Base-by-base conservation (phyloP, 306 rosid species). In the Morella rubra region DNA sequence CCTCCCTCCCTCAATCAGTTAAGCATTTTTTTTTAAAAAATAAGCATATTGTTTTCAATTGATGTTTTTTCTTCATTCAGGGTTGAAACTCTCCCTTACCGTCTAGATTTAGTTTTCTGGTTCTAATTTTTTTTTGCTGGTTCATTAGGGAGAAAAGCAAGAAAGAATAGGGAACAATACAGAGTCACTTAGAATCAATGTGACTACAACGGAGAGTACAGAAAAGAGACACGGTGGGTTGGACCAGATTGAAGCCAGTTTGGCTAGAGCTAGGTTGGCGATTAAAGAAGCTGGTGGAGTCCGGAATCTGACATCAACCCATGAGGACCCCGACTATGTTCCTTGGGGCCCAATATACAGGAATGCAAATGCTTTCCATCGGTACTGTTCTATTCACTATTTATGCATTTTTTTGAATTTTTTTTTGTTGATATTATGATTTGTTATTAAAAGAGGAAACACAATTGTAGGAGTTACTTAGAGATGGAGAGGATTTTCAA, bases 291-390 rank as follows among this genome's bases (percentile, higher is more conserved):
- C 86, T 19, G 83, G 71, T 71, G 68, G 45, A 80, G 79, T 74
- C 69, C 73, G 53, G 42, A 85, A 85, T 40, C 76, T 69, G 24
- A 85, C 82, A 3, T 81, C 85, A 68, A 53, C 65, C 18, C 47
- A 72, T 24, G 47, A 85, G 40, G 89, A 83, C 72, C 79, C 81
- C 44, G 85, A 75, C 71, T 80, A 83, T 47, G 83, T 83, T 71
- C 87, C 89, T 19, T 69, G 15, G 14, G 85, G 89, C 22, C 89
- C 83, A 44, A 75, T 83, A 14, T 83, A 83, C 9, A 77, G 89
- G 41, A 83, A 86, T 42, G 81, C 87, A 58, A 86, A 86, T 60
- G 85, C 81, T 58, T 86, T 86, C 68, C 87, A 86, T 76, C 83
- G 89, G 87, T 86, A 80, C 32, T 13, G 3, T 65, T 8, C 65